phyloP scores from a whole-genome alignment of 2,329 filamentous ascomycete species.

The Microascus cirrosus region DNA sequence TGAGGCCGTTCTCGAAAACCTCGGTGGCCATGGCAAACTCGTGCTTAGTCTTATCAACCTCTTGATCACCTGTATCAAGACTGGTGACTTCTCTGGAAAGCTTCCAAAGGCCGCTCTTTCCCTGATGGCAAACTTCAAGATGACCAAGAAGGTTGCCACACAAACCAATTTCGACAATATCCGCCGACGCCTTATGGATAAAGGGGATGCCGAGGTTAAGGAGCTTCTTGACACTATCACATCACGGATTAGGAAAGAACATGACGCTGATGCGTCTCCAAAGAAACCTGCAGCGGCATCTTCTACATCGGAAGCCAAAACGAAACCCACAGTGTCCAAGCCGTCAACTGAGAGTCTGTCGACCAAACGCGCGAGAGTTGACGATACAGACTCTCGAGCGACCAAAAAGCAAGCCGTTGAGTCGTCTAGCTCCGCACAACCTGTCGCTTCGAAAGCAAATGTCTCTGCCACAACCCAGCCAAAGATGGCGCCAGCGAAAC shows the following conservation, averaged over 20 bases:
- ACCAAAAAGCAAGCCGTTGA: conserved; percentile 31
- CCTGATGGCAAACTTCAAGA: conserved; percentile 51
- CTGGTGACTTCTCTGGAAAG: conserved; percentile 38
- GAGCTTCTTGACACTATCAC: conserved; percentile 47
- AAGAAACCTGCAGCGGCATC: conserved; percentile 9
- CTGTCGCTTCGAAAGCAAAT: conserved; percentile 7
- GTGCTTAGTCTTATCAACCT: conserved; percentile 42
- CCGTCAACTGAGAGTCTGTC: conserved; percentile 15
- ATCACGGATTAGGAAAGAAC: conserved; percentile 24
- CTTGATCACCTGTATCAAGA: conserved; percentile 42
- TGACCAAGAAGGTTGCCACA: conserved; percentile 49
- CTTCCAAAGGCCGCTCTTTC: conserved; percentile 44
- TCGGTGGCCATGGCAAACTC: conserved; percentile 46
- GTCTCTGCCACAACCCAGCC: background rate
- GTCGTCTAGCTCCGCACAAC: conserved; percentile 11
- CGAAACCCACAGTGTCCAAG: conserved; percentile 19
- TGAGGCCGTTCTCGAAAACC: conserved; percentile 42
- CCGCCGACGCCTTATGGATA: conserved; percentile 50
- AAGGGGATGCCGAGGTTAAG: conserved; percentile 54
- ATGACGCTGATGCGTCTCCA: conserved; percentile 11
- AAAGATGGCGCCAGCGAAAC: conserved; percentile 8
- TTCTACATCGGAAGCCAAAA: conserved; percentile 14
- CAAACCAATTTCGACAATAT: conserved; percentile 57
- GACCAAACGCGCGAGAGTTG: conserved; percentile 25
- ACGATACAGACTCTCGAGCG: conserved; percentile 25